phyloP scores from a whole-genome alignment of 805 yeast species.

The Candida loeiensis region DNA sequence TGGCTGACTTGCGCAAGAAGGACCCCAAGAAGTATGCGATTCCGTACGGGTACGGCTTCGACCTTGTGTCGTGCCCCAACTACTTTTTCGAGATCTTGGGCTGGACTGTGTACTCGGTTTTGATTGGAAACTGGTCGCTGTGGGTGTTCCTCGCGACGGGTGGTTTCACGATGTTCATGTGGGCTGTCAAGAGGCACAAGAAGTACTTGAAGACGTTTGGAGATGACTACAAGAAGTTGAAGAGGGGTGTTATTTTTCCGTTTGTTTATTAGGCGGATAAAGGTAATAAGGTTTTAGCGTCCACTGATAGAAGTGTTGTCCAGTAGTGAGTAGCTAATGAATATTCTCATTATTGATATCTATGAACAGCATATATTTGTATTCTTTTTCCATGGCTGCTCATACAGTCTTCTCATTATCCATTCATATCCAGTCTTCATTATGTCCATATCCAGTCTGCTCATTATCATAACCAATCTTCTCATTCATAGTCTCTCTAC shows the following conservation, averaged over 20 bases:
- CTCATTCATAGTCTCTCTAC: neutral
- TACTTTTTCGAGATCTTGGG: conserved; percentile 81
- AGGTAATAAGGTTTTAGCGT: too few species aligned
- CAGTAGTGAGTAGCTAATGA: too few species aligned
- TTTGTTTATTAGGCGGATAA: conserved; percentile 38
- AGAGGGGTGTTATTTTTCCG: conserved; percentile 74
- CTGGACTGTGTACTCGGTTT: conserved; percentile 69
- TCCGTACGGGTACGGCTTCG: conserved; percentile 84
- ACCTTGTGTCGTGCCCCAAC: conserved; percentile 84
- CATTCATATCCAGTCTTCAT: too few species aligned
- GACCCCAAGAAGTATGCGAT: conserved; percentile 55
- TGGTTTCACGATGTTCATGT: conserved; percentile 76
- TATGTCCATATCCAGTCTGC: too few species aligned
- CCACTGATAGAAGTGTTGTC: too few species aligned
- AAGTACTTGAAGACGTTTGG: conserved; percentile 67
- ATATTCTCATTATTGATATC: too few species aligned
- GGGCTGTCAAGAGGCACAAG: conserved; percentile 88
- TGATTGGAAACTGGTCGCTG: conserved; percentile 76
- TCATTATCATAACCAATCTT: too few species aligned
- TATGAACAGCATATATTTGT: too few species aligned
- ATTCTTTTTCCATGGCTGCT: too few species aligned
- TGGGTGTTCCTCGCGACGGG: conserved; percentile 69
- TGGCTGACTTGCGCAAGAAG: conserved; percentile 55
- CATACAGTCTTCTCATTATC: too few species aligned
- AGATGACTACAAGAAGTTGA: conserved; percentile 71